phyloP scores from a whole-genome alignment of 2,329 filamentous ascomycete species.

The Pseudopithomyces maydicus region DNA sequence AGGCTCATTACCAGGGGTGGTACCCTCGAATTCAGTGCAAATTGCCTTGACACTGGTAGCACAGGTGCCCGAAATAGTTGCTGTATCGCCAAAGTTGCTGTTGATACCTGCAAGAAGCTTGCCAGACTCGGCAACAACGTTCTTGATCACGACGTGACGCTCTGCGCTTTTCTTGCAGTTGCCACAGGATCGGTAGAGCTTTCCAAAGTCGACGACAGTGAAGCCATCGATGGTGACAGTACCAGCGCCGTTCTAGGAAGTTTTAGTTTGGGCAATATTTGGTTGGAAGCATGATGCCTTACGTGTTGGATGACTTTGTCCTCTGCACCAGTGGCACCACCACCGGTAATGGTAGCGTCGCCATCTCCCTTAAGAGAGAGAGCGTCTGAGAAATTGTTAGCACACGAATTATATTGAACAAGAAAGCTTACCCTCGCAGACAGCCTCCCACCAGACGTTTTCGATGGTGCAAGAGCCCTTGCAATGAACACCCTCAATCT shows the following conservation, averaged over 20 bases:
- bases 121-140: constrained; percentile 42
- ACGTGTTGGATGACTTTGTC: constrained; percentile 50
- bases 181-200: constrained; percentile 52
- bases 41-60: constrained; percentile 21
- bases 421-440: constrained; percentile 40
- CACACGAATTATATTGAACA: neutral
- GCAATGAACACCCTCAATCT: constrained; percentile 59
- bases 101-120: constrained; percentile 53
- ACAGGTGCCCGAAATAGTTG: constrained; percentile 37
- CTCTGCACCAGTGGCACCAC: constrained; percentile 38
- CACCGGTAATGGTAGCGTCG: constrained; percentile 40
- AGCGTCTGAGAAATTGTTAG: constrained; percentile 18
- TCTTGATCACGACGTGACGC: constrained; percentile 49
- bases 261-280: too few relatives aligned
- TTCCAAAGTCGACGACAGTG: constrained; percentile 34
- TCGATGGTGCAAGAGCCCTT: constrained; percentile 53
- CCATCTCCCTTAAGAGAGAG: constrained; percentile 34
- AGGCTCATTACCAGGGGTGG: constrained; percentile 23
- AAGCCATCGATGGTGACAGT: constrained; percentile 38
- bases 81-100: constrained; percentile 56
- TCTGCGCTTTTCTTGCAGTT: constrained; percentile 52
- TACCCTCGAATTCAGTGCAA: constrained; percentile 30
- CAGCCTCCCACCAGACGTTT: constrained; percentile 51
- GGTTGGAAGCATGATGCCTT: too few relatives aligned
- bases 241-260: constrained; percentile 38